Evolutionary conservation across 441 rosid species (phyloP).

Genomic region (Euphorbia celastroides): DNA sequence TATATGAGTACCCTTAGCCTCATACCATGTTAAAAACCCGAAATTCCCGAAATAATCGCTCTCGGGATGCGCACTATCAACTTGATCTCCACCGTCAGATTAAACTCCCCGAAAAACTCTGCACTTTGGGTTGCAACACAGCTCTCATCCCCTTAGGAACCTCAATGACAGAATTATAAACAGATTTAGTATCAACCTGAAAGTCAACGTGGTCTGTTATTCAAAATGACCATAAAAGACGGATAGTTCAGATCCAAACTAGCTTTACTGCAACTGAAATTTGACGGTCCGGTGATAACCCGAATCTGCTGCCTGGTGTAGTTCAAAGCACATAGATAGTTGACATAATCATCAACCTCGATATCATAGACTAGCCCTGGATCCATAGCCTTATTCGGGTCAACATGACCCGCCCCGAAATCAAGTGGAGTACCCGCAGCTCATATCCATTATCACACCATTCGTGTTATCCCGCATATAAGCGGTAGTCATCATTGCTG

Average conservation of each 20-base stretch:
- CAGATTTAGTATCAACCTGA: slow-evolving; percentile 26
- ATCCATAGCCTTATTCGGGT: slow-evolving; percentile 42
- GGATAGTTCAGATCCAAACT: slow-evolving; percentile 49
- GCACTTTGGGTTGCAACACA: slow-evolving; percentile 23
- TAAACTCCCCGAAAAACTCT: slow-evolving; percentile 28
- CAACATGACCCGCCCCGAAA: slow-evolving; percentile 40
- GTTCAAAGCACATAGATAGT: slow-evolving; percentile 41
- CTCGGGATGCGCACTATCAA: slow-evolving; percentile 13
- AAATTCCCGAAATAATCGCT: slow-evolving; percentile 34
- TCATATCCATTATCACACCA: slow-evolving; percentile 26
- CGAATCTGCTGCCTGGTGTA: slow-evolving; percentile 32
- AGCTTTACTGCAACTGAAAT: slow-evolving; percentile 27
- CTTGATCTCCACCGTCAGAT: slow-evolving; percentile 27
- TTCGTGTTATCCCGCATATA: slow-evolving; percentile 22
- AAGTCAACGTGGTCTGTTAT: slow-evolving; percentile 31
- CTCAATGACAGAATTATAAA: slow-evolving; percentile 24
- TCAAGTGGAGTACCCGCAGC: slow-evolving; percentile 40
- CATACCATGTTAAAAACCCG: slow-evolving; percentile 38
- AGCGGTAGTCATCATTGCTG: slow-evolving; percentile 44
- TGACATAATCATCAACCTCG: slow-evolving; percentile 32
- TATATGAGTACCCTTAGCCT: slow-evolving; percentile 33
- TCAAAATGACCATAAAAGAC: slow-evolving; percentile 42
- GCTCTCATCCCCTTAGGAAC: slow-evolving; percentile 33
- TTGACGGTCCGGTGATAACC: slow-evolving; percentile 23
- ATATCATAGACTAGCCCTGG: slow-evolving; percentile 40